These are phyloP conservation scores for Chytriomyces sp. DNA, from an alignment of 192 early-diverging fungal genomes.

Conservation along the genomic window DNA sequence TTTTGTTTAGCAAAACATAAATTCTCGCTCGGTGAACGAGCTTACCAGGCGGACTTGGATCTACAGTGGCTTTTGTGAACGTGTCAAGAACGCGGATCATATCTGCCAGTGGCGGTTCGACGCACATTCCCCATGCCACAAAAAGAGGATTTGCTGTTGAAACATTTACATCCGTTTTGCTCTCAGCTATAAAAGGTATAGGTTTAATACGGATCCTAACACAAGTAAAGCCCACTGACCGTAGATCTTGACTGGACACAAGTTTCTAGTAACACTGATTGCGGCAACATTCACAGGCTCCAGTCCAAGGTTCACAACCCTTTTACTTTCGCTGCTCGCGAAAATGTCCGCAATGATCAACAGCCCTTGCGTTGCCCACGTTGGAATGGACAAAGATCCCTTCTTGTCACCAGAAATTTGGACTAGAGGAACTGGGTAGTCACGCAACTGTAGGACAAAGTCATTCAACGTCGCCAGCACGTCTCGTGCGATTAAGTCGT, in stretches of 20 bases:
- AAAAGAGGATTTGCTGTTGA: slow-evolving; percentile 15
- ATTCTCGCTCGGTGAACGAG: neutral
- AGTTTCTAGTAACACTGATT: slow-evolving; percentile 43
- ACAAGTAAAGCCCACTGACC: neutral
- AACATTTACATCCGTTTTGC: slow-evolving; percentile 16
- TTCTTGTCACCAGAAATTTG: slow-evolving; percentile 28
- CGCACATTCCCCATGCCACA: slow-evolving; percentile 32
- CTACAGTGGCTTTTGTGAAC: slow-evolving; percentile 55
- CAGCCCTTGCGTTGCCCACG: slow-evolving; percentile 54
- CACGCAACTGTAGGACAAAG: slow-evolving; percentile 43
- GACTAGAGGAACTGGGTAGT: slow-evolving; percentile 49
- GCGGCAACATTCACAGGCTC: slow-evolving; percentile 22
- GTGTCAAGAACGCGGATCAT: slow-evolving; percentile 54
- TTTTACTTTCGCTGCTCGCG: slow-evolving; percentile 37
- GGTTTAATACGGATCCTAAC: neutral
- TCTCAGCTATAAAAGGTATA: neutral
- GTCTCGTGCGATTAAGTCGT: slow-evolving; percentile 52
- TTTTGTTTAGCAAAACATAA: neutral
- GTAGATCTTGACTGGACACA: slow-evolving; percentile 60
- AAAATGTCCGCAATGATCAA: slow-evolving; percentile 55
- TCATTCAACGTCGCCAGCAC: slow-evolving; percentile 36
- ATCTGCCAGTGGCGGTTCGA: slow-evolving; percentile 53
- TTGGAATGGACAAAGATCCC: neutral
- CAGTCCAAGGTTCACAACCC: slow-evolving; percentile 42
- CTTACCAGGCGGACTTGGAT: slow-evolving; percentile 52